These are phyloP conservation scores for Aspergillus sergii DNA, from an alignment of 2,329 filamentous ascomycete genomes.

Conservation along the genomic window DNA sequence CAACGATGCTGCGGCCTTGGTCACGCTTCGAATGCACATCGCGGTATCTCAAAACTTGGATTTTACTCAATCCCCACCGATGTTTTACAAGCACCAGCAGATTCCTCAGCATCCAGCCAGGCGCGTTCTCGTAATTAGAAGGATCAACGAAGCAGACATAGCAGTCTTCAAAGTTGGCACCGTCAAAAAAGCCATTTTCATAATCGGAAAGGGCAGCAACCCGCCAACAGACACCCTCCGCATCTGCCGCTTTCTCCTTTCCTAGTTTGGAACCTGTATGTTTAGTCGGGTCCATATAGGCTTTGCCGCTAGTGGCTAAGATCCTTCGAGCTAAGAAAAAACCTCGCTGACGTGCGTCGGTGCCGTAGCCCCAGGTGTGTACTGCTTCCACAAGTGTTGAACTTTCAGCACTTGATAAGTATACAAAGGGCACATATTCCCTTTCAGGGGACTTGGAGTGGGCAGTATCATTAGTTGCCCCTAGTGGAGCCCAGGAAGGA, in stretches of 20 bases:
- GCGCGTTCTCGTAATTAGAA: slow-evolving; percentile 83
- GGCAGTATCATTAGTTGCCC: slow-evolving; percentile 21
- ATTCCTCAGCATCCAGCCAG: slow-evolving; percentile 92
- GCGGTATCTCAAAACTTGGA: slow-evolving; percentile 87
- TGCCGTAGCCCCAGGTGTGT: slow-evolving; percentile 82
- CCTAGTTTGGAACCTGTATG: background rate
- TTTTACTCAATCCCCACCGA: slow-evolving; percentile 73
- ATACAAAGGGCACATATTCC: slow-evolving; percentile 24
- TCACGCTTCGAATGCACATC: slow-evolving; percentile 78
- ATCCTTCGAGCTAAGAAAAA: slow-evolving; percentile 91
- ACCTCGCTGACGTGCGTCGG: slow-evolving; percentile 82
- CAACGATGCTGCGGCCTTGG: slow-evolving; percentile 77
- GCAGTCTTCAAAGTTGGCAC: slow-evolving; percentile 69
- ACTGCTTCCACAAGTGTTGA: slow-evolving; percentile 78
- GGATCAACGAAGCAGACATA: slow-evolving; percentile 90
- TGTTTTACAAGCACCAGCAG: slow-evolving; percentile 81
- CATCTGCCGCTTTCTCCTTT: background rate
- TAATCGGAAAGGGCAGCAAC: slow-evolving; percentile 75
- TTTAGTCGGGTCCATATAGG: background rate
- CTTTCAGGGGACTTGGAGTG: slow-evolving; percentile 22
- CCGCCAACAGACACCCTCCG: slow-evolving; percentile 59
- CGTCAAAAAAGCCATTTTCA: slow-evolving; percentile 84
- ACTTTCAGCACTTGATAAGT: slow-evolving; percentile 69
- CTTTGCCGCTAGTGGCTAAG: slow-evolving; percentile 39
- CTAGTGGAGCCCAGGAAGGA: slow-evolving; percentile 72